These are phyloP conservation scores for Didymella glomerata DNA, from an alignment of 2,329 filamentous ascomycete species.

Conservation along the genomic window DNA sequence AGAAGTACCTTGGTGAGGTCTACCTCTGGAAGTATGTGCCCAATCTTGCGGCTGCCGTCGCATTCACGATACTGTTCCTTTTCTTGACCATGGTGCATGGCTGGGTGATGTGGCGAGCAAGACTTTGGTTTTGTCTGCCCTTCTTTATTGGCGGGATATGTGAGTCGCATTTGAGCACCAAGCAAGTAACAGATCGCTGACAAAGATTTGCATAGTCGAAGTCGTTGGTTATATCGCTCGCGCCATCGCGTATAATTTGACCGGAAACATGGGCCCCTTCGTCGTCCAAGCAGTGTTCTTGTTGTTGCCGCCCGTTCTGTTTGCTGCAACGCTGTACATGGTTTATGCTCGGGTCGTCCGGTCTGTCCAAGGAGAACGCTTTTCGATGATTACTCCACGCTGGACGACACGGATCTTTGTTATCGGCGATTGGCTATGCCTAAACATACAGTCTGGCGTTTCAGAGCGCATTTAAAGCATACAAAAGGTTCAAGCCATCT, in stretches of 20 bases:
- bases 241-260: background rate
- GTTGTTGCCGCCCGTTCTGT: background rate
- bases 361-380: background rate
- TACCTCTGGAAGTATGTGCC: slow-evolving; percentile 51
- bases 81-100: slow-evolving; percentile 52
- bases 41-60: slow-evolving; percentile 55
- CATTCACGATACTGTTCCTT: slow-evolving; percentile 59
- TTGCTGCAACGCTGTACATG: background rate
- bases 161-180: background rate
- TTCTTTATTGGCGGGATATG: slow-evolving; percentile 55
- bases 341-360: background rate
- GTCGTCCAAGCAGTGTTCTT: background rate
- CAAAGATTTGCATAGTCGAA: background rate
- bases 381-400: background rate
- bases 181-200: background rate
- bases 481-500: background rate
- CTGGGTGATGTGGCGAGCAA: slow-evolving; percentile 52
- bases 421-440: background rate
- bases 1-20: slow-evolving; percentile 10
- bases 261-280: background rate
- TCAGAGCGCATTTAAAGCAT: background rate
- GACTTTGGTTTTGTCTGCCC: slow-evolving; percentile 58
- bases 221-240: background rate
- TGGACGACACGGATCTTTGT: background rate
- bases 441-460: background rate